Base-by-base conservation (phyloP, 2,329 filamentous ascomycete genomes). In the Graphilbum ipis-grandicollis region DNA sequence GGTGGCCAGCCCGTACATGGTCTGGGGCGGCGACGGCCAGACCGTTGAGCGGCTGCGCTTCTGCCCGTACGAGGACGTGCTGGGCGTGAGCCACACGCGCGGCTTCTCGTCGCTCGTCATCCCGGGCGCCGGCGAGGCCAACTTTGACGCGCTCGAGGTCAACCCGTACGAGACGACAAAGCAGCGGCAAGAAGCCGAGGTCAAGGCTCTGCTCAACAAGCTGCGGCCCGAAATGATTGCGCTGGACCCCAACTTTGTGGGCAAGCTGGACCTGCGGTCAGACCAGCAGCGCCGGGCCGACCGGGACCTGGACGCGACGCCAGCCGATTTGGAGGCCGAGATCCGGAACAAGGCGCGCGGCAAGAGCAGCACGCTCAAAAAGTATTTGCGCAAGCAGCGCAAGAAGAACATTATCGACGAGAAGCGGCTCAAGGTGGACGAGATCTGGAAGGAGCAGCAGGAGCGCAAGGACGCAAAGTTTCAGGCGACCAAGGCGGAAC, bases 191-290 rank as follows among this genome's bases (percentile, higher is more conserved):
- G 90, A 98, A 58, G 69, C 71, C 35, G 90, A 98, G 57, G 85
- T 98, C 55, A 84, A 81, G 62, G 66, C 71, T 12, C 66, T 98
- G 44, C 72, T 98, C 48, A 93, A 92, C 66, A 98, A 98, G 63
- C 66, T 98, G 34, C 75, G 86, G 50, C 88, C 90, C 4, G 88
- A 93, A 52, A 98, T 96, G 84, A 98, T 98, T 44, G 82, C 84
- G 2, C 65, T 98, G 18, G 79, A 98, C 52, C 88, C 90, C 47
- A 80, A 90, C 56, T 92, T 85, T 52, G 74, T 98, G 48, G 90
- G 90, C 38, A 83, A 76, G 47, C 66, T 98, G 23, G 86, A 98
- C 53, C 63, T 85, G 39, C 71, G 81, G 35, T 83, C 79, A 26
- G 75, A 86, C 42, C 69, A 81, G 59, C 77, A 90, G 61, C 68